Conservation (phyloP, 1,284 basidiomycete genomes). For the Microbotryomycetes sp. region DNA sequence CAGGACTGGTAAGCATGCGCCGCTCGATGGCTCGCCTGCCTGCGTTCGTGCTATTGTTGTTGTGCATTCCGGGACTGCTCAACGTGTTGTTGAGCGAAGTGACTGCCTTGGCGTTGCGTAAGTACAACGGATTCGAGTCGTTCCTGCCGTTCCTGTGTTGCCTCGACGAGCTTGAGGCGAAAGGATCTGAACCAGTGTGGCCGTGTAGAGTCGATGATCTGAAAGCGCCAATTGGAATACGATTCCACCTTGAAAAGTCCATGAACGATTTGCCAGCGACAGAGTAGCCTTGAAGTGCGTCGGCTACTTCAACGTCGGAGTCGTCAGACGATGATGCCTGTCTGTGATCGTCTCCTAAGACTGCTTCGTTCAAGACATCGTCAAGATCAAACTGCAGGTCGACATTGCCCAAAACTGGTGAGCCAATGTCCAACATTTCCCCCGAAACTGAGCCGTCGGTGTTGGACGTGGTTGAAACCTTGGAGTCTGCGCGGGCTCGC, state of each 20-base stretch:
- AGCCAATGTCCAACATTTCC: slow-evolving; percentile 14
- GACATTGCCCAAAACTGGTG: slow-evolving; percentile 21
- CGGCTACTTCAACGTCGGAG: slow-evolving; percentile 6
- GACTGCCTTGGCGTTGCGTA: neutral
- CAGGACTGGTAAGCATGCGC: slow-evolving; percentile 30
- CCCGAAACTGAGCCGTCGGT: slow-evolving; percentile 22
- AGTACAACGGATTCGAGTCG: neutral
- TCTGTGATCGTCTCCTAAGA: slow-evolving; percentile 15
- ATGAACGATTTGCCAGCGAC: slow-evolving; percentile 14
- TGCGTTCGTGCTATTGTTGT: neutral
- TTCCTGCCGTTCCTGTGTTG: neutral
- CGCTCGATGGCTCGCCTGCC: slow-evolving; percentile 7
- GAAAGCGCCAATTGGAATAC: slow-evolving; percentile 40
- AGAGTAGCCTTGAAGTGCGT: neutral
- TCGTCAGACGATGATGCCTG: slow-evolving; percentile 15
- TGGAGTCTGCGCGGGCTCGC: slow-evolving; percentile 27
- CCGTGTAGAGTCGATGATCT: slow-evolving; percentile 19
- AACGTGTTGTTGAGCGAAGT: slow-evolving; percentile 6
- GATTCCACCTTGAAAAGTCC: slow-evolving; percentile 37
- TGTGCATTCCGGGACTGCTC: neutral
- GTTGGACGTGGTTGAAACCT: slow-evolving; percentile 31
- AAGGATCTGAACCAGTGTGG: neutral
- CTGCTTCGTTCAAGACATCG: slow-evolving; percentile 30
- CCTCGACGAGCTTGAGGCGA: slow-evolving; percentile 3
- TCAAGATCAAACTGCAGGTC: slow-evolving; percentile 30